A percentile compares a stretch with the other conserved stretches of the same genome.
Evolutionary conservation across 2,329 filamentous ascomycete genomes (phyloP).

Genomic region (Hypoxylon sp.): DNA sequence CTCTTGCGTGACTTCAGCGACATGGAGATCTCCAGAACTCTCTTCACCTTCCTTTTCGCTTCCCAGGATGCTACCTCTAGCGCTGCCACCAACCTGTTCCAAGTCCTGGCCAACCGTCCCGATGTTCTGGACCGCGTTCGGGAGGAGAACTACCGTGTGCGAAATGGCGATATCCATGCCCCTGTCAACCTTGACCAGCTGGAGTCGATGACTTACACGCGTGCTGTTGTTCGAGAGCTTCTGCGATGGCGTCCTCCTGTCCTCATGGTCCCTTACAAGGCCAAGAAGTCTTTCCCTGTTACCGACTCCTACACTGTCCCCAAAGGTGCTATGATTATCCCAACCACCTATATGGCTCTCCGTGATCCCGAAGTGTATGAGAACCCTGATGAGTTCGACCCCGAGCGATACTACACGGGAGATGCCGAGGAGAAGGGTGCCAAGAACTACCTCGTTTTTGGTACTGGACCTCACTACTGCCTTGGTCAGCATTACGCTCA

Average conservation of each 20-base stretch:
- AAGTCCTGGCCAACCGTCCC: slow-evolving; percentile 93
- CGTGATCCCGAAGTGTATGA: slow-evolving; percentile 94
- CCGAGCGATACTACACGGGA: slow-evolving; percentile 91
- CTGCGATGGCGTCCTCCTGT: slow-evolving; percentile 96
- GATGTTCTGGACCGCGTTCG: slow-evolving; percentile 91
- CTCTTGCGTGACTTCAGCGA: slow-evolving; percentile 90
- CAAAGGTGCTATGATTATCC: slow-evolving; percentile 95
- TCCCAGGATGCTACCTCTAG: slow-evolving; percentile 97
- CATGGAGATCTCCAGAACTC: slow-evolving; percentile 90
- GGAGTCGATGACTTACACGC: slow-evolving; percentile 90
- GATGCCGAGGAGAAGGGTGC: slow-evolving; percentile 86
- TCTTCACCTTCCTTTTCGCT: slow-evolving; percentile 97
- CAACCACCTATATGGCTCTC: slow-evolving; percentile 89
- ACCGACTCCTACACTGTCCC: slow-evolving; percentile 90
- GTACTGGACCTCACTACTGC: slow-evolving; percentile 96
- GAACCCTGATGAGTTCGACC: slow-evolving; percentile 89
- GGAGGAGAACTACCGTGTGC: slow-evolving; percentile 86
- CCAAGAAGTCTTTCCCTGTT: slow-evolving; percentile 96
- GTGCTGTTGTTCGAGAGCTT: slow-evolving; percentile 90
- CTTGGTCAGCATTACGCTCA: slow-evolving; percentile 93
- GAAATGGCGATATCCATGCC: slow-evolving; percentile 80
- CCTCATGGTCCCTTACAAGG: slow-evolving; percentile 95
- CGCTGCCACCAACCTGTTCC: slow-evolving; percentile 94
- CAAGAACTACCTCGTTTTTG: slow-evolving; percentile 98
- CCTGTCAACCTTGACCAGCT: slow-evolving; percentile 86